These are phyloP conservation scores for Pseudohyphozyma bogoriensis DNA, from an alignment of 768 basidiomycete genomes.

Conservation along the genomic window DNA sequence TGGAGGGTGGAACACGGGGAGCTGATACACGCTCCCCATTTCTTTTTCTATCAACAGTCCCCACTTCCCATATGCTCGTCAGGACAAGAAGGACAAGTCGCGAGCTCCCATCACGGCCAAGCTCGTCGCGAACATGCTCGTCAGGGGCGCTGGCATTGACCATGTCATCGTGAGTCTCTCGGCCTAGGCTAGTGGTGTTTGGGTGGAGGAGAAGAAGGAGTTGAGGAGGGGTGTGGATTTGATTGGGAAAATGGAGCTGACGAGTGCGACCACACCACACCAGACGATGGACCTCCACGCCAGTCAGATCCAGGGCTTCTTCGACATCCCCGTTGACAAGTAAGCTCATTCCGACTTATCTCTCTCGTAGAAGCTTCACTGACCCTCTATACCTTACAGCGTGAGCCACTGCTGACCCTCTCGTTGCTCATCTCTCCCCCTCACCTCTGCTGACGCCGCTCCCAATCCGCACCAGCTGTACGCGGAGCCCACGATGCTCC, in stretches of 20 bases:
- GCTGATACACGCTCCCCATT: background rate
- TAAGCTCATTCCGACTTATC: slow-evolving; percentile 44
- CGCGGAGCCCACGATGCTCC: slow-evolving; percentile 87
- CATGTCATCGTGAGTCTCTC: slow-evolving; percentile 75
- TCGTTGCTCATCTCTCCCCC: slow-evolving; percentile 12
- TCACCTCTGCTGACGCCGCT: background rate
- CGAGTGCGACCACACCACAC: background rate
- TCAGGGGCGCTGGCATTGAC: slow-evolving; percentile 77
- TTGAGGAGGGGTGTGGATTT: background rate
- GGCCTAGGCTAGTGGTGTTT: background rate
- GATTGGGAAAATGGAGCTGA: background rate
- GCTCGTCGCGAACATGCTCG: slow-evolving; percentile 92
- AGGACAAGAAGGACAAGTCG: slow-evolving; percentile 99
- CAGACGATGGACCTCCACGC: slow-evolving; percentile 99
- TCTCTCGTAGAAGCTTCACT: background rate
- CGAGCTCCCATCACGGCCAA: slow-evolving; percentile 96
- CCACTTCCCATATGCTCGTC: slow-evolving; percentile 89
- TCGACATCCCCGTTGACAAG: slow-evolving; percentile 99
- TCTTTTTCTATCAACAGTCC: slow-evolving; percentile 47
- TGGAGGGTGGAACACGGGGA: background rate
- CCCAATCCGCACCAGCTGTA: slow-evolving; percentile 53
- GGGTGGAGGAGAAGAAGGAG: background rate
- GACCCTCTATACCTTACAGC: slow-evolving; percentile 11
- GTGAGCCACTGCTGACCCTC: slow-evolving; percentile 16
- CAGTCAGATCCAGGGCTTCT: slow-evolving; percentile 98